phyloP scores from a whole-genome alignment of 2,329 filamentous ascomycete genomes.

The Colletotrichum paranaense region DNA sequence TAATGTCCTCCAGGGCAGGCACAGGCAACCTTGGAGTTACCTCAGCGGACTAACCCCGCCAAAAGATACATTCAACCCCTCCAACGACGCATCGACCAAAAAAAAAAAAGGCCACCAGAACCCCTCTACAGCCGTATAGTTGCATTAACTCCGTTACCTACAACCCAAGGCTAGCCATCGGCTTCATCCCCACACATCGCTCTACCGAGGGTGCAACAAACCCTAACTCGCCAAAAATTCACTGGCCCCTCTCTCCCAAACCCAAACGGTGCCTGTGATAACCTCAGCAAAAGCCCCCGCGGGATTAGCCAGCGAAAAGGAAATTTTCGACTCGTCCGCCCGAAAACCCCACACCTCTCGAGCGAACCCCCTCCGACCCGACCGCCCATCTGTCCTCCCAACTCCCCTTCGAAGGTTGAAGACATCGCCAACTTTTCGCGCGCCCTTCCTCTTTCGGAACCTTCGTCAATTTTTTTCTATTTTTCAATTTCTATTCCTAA shows the following conservation, averaged over 20 bases:
- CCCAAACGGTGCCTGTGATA: conserved; percentile 3
- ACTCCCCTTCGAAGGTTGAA: conserved; percentile 15
- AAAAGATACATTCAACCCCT: neutral
- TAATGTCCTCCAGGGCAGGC: no score
- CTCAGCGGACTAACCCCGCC: conserved; percentile 23
- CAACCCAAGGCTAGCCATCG: neutral
- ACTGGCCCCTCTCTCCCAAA: neutral
- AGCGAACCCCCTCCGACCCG: conserved; percentile 12
- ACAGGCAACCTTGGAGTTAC: conserved; percentile 3
- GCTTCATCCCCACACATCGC: neutral
- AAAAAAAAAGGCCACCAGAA: neutral
- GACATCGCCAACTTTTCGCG: conserved; percentile 1
- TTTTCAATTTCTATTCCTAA: neutral
- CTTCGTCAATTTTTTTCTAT: conserved; percentile 1
- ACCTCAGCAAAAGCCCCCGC: conserved; percentile 10
- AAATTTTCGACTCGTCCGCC: conserved; percentile 28
- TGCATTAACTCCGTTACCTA: neutral
- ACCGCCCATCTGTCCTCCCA: conserved; percentile 30
- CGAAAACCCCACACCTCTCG: conserved; percentile 18
- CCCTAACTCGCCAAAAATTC: conserved; percentile 47
- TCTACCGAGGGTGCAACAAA: conserved; percentile 31
- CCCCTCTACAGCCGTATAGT: conserved; percentile 20
- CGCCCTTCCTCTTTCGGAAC: neutral
- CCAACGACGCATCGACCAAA: neutral
- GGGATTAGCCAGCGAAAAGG: conserved; percentile 9